Percentiles rank a stretch among this genome's conserved stretches.
Evolutionary conservation across 2,329 filamentous ascomycete species (phyloP).

Genomic region (Plectosphaerella plurivora): DNA sequence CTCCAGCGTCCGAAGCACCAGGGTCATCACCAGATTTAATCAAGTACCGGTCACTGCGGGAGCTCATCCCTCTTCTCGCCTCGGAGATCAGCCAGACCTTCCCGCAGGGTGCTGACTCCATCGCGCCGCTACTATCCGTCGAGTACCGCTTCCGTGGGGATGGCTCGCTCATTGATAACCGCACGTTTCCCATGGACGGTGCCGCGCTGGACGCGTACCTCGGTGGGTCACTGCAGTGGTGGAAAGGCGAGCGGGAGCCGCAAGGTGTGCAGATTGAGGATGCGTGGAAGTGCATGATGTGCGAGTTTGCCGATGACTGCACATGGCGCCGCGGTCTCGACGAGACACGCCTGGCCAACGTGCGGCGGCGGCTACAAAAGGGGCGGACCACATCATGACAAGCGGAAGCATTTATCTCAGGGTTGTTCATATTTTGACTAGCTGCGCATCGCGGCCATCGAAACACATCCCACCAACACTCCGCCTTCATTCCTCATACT

Average conservation of each 20-base stretch:
- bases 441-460: no score
- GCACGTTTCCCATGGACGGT: constrained; percentile 64
- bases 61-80: constrained; percentile 40
- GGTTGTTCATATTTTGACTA: no score
- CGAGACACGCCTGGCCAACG: constrained; percentile 39
- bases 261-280: constrained; percentile 78
- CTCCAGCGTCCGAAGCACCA: not conserved
- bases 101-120: constrained; percentile 38
- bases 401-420: not conserved
- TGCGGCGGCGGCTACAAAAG: not conserved
- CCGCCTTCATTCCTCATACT: no score
- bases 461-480: no score
- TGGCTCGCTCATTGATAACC: constrained; percentile 48
- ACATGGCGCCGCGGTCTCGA: constrained; percentile 72
- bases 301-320: constrained; percentile 77
- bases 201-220: constrained; percentile 63
- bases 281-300: constrained; percentile 80
- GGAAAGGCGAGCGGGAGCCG: constrained; percentile 70
- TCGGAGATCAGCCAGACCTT: constrained; percentile 48
- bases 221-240: constrained; percentile 73
- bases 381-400: not conserved
- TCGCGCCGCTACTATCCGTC: constrained; percentile 47
- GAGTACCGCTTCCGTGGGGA: constrained; percentile 50
- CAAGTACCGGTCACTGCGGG: constrained; percentile 42
- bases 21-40: constrained; percentile 27